Evolutionary conservation across 2,329 filamentous ascomycete species (phyloP).

Genomic region (Aspergillus niger): DNA sequence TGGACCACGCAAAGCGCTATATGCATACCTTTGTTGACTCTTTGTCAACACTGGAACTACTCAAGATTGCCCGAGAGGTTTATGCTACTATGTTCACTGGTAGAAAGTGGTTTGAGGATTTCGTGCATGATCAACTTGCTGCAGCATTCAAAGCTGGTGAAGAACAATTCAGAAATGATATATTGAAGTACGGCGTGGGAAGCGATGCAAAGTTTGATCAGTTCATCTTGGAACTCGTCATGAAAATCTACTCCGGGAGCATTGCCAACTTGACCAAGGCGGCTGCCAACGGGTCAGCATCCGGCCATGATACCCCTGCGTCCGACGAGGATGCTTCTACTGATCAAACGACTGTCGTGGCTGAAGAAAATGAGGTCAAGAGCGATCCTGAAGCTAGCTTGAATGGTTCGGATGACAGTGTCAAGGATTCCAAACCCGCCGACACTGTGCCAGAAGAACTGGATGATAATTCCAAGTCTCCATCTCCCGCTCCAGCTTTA

Average conservation of each 20-base stretch:
- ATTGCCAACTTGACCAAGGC: background rate
- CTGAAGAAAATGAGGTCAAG: background rate
- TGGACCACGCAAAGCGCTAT: background rate
- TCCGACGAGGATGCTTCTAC: background rate
- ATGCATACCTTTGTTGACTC: background rate
- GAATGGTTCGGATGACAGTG: background rate
- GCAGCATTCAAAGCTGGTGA: background rate
- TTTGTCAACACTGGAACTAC: background rate
- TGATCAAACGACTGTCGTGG: no score
- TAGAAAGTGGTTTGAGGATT: background rate
- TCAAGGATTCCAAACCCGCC: background rate
- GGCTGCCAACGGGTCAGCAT: no score
- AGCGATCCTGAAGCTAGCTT: background rate
- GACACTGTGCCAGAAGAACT: background rate
- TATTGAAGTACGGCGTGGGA: background rate
- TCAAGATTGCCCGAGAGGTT: background rate
- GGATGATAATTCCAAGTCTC: background rate
- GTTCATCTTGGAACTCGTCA: background rate
- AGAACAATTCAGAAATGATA: background rate
- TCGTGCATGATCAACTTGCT: background rate
- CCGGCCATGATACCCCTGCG: no score
- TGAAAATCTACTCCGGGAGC: background rate
- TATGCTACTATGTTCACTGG: background rate
- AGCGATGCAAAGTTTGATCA: background rate
- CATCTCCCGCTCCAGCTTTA: background rate